Evolutionary conservation across 2,329 filamentous ascomycete species (phyloP), one percentile per base, ranked within the genome.

Genomic region (Phialocephala sp.): DNA sequence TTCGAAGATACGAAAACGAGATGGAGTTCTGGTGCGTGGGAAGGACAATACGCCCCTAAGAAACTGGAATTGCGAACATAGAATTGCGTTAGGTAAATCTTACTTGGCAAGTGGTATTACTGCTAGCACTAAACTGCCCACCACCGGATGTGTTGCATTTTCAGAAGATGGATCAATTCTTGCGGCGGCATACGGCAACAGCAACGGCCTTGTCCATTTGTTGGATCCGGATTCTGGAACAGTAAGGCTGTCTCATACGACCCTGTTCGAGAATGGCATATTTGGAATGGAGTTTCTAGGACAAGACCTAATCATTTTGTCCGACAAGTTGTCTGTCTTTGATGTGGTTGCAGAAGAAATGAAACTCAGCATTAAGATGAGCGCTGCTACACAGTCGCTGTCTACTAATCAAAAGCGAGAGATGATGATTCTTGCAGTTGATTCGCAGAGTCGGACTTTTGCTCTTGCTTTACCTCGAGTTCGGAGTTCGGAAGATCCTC

Each of bases 161-260:
- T 97, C 93, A 0, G 87, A 92, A 68, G 93, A 97, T 76, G 92
- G 92, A 1, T 96, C 93, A 14, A 87, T 91, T 1, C 80, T 97
- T n/a, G 93, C 92, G 59, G 88, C 89, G 57, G 88, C 87, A 4
- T 85, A 83, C 69, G 85, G 84, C 37, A 79, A 80, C 11, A 83
- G 86, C 58, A 80, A 85, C 5, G 88, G 89, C 5, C 81, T 89
- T 18, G 83, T 96, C 12, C 88, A 95, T 72, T 83, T 97, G 61
- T 86, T 98, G 69, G 90, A 97, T 76, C 84, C 91, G 0, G 82
- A 85, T 24, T 87, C 85, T 11, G 92, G 92, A 14, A 80, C 80
- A 9, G 81, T 97, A 43, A 86, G 86, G 64, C 85, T 87, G 69
- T 88, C 87, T 0, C 84, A 93, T 20, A 85, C 89, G 5, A 88